phyloP scores from a whole-genome alignment of 257 asterid genomes.

The Scutellaria barbata region DNA sequence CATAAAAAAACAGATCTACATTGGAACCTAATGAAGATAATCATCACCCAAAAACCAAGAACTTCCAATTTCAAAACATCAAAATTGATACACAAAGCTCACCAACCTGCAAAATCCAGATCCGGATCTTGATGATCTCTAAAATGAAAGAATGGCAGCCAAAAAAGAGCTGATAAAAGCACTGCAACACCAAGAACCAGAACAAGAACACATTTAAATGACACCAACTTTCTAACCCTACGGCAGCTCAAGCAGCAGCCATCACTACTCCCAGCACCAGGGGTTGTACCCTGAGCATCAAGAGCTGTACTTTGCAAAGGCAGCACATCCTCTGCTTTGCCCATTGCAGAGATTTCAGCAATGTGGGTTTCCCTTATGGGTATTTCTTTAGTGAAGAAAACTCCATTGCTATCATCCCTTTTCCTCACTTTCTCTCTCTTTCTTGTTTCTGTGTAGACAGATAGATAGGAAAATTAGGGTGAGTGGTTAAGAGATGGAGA shows the following conservation, averaged over 20 bases:
- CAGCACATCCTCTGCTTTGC: constrained; percentile 70
- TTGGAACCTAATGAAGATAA: constrained; percentile 23
- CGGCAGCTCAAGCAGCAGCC: constrained; percentile 53
- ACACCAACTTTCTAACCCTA: constrained; percentile 48
- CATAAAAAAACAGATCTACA: constrained; percentile 36
- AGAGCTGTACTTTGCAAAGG: constrained; percentile 49
- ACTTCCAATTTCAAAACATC: not conserved
- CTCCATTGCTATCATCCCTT: constrained; percentile 34
- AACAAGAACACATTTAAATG: constrained; percentile 70
- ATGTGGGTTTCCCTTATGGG: constrained; percentile 56
- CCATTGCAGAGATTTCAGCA: constrained; percentile 64
- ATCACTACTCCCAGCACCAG: constrained; percentile 40
- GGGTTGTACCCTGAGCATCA: constrained; percentile 56
- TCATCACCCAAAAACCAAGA: constrained; percentile 5
- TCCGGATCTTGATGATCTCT: constrained; percentile 73
- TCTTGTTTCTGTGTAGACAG: constrained; percentile 23
- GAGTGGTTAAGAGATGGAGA: constrained; percentile 54
- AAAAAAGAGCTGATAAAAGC: constrained; percentile 69
- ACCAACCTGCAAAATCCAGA: constrained; percentile 71
- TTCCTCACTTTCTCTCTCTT: constrained; percentile 1
- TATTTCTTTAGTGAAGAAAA: constrained; percentile 40
- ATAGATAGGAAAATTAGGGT: constrained; percentile 40
- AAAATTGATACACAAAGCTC: constrained; percentile 4
- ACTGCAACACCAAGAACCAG: constrained; percentile 70
- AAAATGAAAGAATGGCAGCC: constrained; percentile 67